These are phyloP conservation scores for Candida nanaspora DNA, from an alignment of 805 yeast genomes.

Conservation along the genomic window DNA sequence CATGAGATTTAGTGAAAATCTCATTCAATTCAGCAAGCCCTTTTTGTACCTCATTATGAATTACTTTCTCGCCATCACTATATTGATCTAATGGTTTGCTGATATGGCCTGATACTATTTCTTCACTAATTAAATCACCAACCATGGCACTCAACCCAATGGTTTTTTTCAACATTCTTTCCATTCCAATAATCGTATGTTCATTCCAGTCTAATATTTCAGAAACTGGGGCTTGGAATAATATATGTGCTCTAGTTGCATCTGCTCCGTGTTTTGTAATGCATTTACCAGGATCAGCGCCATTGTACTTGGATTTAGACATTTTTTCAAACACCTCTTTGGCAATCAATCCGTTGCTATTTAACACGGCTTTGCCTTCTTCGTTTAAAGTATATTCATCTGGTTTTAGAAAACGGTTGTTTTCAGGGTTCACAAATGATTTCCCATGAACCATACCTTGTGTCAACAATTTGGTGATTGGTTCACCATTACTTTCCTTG, in stretches of 20 bases:
- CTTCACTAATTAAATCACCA: neutral
- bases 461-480: slow-evolving; percentile 71
- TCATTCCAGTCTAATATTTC: slow-evolving; percentile 90
- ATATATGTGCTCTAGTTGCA: slow-evolving; percentile 86
- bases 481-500: slow-evolving; percentile 51
- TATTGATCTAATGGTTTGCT: slow-evolving; percentile 13
- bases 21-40: slow-evolving; percentile 43
- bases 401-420: slow-evolving; percentile 71
- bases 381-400: slow-evolving; percentile 50
- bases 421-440: slow-evolving; percentile 66
- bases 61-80: slow-evolving; percentile 37
- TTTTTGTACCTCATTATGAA: slow-evolving; percentile 52
- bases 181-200: slow-evolving; percentile 74
- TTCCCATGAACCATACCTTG: slow-evolving; percentile 98
- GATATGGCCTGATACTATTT: slow-evolving; percentile 7
- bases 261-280: slow-evolving; percentile 82
- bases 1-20: slow-evolving; percentile 50
- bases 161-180: slow-evolving; percentile 75
- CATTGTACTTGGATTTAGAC: slow-evolving; percentile 95
- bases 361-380: slow-evolving; percentile 39
- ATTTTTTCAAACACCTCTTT: slow-evolving; percentile 71
- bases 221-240: slow-evolving; percentile 84
- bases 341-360: slow-evolving; percentile 45
- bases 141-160: slow-evolving; percentile 24
- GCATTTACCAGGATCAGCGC: slow-evolving; percentile 81